These are phyloP conservation scores for Moringa oleifera DNA, from an alignment of 345 rosid species.

Conservation along the genomic window DNA sequence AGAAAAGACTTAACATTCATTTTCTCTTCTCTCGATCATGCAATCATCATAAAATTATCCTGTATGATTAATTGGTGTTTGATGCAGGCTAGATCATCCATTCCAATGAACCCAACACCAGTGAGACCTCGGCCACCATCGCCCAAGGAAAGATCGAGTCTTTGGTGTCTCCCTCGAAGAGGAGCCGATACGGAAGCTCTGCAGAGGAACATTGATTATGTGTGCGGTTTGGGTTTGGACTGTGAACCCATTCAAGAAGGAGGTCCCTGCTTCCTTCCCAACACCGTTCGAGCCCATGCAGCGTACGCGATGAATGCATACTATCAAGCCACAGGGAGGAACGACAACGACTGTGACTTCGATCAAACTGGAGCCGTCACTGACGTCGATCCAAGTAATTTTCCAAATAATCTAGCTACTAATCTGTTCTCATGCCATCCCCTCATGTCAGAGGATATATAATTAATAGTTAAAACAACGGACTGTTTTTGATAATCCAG, in stretches of 20 bases:
- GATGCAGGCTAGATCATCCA: constrained; percentile 44
- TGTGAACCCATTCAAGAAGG: constrained; percentile 46
- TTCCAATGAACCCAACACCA: constrained; percentile 32
- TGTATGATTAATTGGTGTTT: background rate
- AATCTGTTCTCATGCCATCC: no score
- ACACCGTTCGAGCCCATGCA: constrained; percentile 63
- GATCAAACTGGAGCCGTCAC: constrained; percentile 43
- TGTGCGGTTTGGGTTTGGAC: constrained; percentile 50
- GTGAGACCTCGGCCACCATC: constrained; percentile 17
- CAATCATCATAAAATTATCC: background rate
- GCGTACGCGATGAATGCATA: constrained; percentile 68
- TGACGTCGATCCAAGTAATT: constrained; percentile 50
- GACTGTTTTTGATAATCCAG: constrained; percentile 21
- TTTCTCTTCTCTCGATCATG: no score
- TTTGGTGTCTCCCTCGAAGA: constrained; percentile 51
- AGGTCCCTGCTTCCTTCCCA: constrained; percentile 53
- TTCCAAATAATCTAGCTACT: no score
- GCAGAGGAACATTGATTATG: constrained; percentile 68
- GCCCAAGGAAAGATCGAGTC: constrained; percentile 11
- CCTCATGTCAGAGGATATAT: no score
- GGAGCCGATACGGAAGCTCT: constrained; percentile 44
- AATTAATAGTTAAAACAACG: no score
- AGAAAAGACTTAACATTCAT: no score
- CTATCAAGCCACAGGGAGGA: constrained; percentile 50
- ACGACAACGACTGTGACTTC: constrained; percentile 54